phyloP scores from a whole-genome alignment of 441 rosid species.

The Manihot esculenta region DNA sequence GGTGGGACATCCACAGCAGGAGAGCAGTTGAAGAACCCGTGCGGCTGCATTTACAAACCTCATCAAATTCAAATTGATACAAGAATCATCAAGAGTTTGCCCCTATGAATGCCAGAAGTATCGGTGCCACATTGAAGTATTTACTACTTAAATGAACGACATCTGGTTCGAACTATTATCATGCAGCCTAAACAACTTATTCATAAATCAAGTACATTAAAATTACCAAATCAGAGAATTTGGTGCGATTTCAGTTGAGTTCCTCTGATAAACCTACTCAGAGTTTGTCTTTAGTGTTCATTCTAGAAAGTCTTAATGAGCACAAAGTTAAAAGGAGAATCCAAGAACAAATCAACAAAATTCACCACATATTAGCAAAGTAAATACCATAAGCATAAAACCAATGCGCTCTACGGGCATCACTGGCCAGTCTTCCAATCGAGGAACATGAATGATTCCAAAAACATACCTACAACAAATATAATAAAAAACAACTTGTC shows the following conservation, averaged over 20 bases:
- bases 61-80: not conserved
- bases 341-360: not conserved
- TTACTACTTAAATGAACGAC: not conserved
- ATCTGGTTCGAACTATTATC: not conserved
- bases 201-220: not conserved
- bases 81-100: not conserved
- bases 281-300: not conserved
- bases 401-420: slow-evolving; percentile 87
- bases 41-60: slow-evolving; percentile 54
- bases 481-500: not conserved
- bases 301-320: not conserved
- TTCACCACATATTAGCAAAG: not conserved
- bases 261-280: not conserved
- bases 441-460: slow-evolving; percentile 81
- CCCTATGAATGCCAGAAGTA: not conserved
- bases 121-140: not conserved
- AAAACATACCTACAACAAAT: slow-evolving; percentile 66
- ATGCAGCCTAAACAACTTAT: not conserved
- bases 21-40: slow-evolving; percentile 89
- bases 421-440: slow-evolving; percentile 94
- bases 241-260: too few species aligned
- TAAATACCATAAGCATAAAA: slow-evolving; percentile 61
- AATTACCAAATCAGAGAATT: not conserved
- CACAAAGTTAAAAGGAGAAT: not conserved
- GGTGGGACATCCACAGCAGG: slow-evolving; percentile 91